phyloP scores from a whole-genome alignment of 192 early-diverging fungal genomes.

The Podila horticola region DNA sequence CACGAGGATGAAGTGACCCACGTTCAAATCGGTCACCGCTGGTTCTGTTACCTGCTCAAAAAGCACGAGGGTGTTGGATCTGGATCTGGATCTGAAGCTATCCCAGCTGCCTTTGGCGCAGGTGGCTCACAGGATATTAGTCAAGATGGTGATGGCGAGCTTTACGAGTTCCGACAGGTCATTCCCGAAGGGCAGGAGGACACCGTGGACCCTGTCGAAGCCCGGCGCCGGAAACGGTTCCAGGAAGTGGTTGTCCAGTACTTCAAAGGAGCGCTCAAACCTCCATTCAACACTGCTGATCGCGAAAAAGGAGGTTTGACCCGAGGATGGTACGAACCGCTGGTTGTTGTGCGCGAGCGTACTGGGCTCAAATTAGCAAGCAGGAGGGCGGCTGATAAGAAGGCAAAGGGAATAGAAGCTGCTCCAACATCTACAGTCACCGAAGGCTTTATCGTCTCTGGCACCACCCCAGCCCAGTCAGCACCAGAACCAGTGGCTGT shows the following conservation, averaged over 20 bases:
- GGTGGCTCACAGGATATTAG: neutral
- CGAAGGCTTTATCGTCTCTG: neutral
- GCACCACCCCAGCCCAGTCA: neutral
- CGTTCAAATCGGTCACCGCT: slow-evolving; percentile 64
- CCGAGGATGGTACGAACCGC: slow-evolving; percentile 49
- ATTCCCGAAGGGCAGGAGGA: slow-evolving; percentile 25
- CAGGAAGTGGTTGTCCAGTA: slow-evolving; percentile 49
- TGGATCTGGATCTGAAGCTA: neutral
- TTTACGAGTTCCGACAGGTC: slow-evolving; percentile 45
- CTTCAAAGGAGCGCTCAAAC: slow-evolving; percentile 68
- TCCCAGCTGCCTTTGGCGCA: slow-evolving; percentile 11
- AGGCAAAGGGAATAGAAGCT: slow-evolving; percentile 19
- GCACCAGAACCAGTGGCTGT: neutral
- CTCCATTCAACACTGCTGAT: slow-evolving; percentile 74
- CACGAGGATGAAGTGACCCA: slow-evolving; percentile 61
- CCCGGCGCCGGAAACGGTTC: slow-evolving; percentile 42
- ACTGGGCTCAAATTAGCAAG: slow-evolving; percentile 37
- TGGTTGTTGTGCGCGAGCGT: slow-evolving; percentile 47
- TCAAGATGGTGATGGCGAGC: slow-evolving; percentile 29
- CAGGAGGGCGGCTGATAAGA: slow-evolving; percentile 22
- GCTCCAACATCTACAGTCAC: neutral
- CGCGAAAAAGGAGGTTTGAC: slow-evolving; percentile 67
- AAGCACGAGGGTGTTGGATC: slow-evolving; percentile 26
- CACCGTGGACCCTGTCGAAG: slow-evolving; percentile 35
- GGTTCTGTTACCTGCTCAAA: slow-evolving; percentile 66